Conservation (phyloP, 1,284 basidiomycete species). For the Phellopilus nigrolimitatus region DNA sequence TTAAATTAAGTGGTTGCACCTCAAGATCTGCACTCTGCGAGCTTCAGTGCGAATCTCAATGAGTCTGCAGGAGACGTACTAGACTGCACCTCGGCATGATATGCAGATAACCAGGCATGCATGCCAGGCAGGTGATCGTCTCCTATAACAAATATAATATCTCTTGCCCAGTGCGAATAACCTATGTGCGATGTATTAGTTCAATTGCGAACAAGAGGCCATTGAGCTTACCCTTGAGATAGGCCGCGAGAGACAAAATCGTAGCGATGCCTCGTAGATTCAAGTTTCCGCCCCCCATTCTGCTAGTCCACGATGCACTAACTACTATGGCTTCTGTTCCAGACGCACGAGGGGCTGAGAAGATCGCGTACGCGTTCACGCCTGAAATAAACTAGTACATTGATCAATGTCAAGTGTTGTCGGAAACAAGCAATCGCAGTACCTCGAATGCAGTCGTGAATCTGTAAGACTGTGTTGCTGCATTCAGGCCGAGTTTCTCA, state of each 20-base stretch:
- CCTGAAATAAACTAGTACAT: conserved; percentile 44
- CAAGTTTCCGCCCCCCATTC: conserved; percentile 48
- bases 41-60: background rate
- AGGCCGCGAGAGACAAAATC: conserved; percentile 78
- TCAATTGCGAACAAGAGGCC: conserved; percentile 1
- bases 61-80: conserved; percentile 43
- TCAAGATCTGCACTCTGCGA: conserved; percentile 49
- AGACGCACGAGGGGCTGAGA: conserved; percentile 80
- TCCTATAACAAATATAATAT: conserved; percentile 86
- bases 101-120: conserved; percentile 85
- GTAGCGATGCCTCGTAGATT: conserved; percentile 88
- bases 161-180: conserved; percentile 91
- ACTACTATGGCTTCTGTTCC: conserved; percentile 90
- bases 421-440: conserved; percentile 20
- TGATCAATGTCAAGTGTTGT: conserved; percentile 26
- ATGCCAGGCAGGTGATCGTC: conserved; percentile 90
- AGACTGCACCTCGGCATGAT: conserved; percentile 66
- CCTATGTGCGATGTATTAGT: conserved; percentile 38
- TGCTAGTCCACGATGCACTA: conserved; percentile 83
- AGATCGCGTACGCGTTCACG: conserved; percentile 78
- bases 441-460: conserved; percentile 47
- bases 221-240: conserved; percentile 64
- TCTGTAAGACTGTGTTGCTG: conserved; percentile 64
- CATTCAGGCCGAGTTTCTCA: conserved; percentile 60
- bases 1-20: conserved; percentile 55